phyloP scores from a whole-genome alignment of 331 rosid genomes.

The Pyracantha coccinea region DNA sequence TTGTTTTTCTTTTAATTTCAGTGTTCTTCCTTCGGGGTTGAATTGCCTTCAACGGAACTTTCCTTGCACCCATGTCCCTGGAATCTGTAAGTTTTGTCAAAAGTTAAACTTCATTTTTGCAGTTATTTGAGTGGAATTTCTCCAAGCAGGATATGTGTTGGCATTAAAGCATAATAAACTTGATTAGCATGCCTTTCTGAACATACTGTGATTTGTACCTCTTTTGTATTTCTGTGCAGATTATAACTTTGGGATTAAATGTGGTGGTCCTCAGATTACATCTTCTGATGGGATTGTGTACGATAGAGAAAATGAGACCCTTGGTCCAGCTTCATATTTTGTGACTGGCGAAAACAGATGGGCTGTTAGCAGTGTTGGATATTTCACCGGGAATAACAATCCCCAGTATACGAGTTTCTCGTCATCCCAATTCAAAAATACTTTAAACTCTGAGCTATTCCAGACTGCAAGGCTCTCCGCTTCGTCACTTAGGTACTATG shows the following conservation, averaged over 20 bases:
- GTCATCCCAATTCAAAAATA: slow-evolving; percentile 36
- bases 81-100: slow-evolving; percentile 38
- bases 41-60: slow-evolving; percentile 59
- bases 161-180: not conserved
- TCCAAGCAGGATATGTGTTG: not conserved
- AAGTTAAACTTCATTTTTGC: not conserved
- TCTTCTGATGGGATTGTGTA: slow-evolving; percentile 26
- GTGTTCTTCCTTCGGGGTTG: slow-evolving; percentile 51
- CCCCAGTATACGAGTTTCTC: slow-evolving; percentile 17
- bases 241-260: slow-evolving; percentile 59
- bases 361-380: slow-evolving; percentile 77
- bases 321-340: slow-evolving; percentile 66
- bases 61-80: slow-evolving; percentile 46
- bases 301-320: slow-evolving; percentile 46
- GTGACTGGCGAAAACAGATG: slow-evolving; percentile 42
- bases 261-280: slow-evolving; percentile 53
- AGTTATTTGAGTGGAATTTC: not conserved
- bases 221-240: slow-evolving; percentile 29
- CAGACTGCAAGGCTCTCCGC: slow-evolving; percentile 69
- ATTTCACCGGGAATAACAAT: slow-evolving; percentile 24
- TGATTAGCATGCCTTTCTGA: not conserved
- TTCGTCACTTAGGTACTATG: slow-evolving; percentile 77
- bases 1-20: slow-evolving; percentile 13
- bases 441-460: slow-evolving; percentile 47
- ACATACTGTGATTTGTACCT: not conserved